Evolutionary conservation across 2,329 filamentous ascomycete species (phyloP).

Genomic region (Fusarium tricinctum): DNA sequence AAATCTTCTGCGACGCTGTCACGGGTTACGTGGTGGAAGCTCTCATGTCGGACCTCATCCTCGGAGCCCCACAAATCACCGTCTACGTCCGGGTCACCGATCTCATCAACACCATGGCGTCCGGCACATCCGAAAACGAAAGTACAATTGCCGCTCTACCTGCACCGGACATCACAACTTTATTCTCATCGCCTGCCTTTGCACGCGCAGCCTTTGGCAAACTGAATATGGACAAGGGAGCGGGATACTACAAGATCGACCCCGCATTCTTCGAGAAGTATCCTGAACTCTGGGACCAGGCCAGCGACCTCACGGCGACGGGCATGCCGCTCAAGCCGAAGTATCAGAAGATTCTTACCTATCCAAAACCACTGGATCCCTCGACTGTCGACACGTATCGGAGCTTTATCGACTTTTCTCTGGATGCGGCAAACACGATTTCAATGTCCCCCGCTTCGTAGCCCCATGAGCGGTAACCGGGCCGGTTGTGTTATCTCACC

Average conservation of each 20-base stretch:
- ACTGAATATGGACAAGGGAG: conserved; percentile 53
- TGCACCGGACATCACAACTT: conserved; percentile 40
- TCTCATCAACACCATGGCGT: conserved; percentile 50
- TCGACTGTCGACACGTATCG: conserved; percentile 52
- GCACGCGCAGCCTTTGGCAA: conserved; percentile 48
- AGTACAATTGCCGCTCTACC: conserved; percentile 36
- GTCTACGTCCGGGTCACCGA: conserved; percentile 52
- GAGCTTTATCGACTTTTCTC: conserved; percentile 53
- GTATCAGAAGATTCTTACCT: conserved; percentile 50
- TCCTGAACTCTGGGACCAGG: conserved; percentile 50
- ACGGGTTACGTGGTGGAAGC: conserved; percentile 53
- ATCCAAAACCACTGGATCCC: conserved; percentile 49
- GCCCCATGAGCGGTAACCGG: conserved; percentile 6
- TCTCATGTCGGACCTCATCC: conserved; percentile 49
- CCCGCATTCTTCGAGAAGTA: conserved; percentile 53
- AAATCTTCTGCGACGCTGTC: conserved; percentile 54
- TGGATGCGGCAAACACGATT: conserved; percentile 47
- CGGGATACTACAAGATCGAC: conserved; percentile 53
- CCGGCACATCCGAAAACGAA: background rate
- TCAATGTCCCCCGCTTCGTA: conserved; percentile 7
- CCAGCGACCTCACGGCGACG: conserved; percentile 46
- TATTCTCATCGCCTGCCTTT: conserved; percentile 46
- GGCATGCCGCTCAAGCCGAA: conserved; percentile 51
- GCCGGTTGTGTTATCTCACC: background rate
- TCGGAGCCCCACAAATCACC: conserved; percentile 44